Conservation (phyloP, 2,329 filamentous ascomycete species). For the Diaporthe nobilis region DNA sequence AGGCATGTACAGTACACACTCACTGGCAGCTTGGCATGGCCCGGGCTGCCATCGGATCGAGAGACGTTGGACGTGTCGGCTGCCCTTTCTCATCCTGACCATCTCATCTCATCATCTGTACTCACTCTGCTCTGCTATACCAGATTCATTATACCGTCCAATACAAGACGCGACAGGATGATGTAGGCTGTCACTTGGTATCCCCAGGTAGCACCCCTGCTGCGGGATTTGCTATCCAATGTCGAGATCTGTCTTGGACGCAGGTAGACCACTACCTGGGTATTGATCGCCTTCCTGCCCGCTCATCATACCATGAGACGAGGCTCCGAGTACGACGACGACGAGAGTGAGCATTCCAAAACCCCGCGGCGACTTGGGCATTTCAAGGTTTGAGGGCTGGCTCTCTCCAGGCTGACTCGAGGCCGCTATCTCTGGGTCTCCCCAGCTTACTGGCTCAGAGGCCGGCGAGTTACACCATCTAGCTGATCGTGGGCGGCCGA, state of each 20-base stretch:
- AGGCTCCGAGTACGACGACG: conserved; percentile 11
- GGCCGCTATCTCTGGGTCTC: conserved; percentile 11
- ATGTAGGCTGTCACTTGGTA: conserved; percentile 14
- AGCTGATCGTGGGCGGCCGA: conserved; percentile 34
- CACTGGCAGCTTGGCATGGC: conserved; percentile 5
- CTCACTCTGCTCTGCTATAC: neutral
- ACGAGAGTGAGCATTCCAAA: conserved; percentile 10
- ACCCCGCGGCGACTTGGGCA: neutral
- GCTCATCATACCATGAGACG: conserved; percentile 21
- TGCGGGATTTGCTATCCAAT: neutral
- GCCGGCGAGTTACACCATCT: conserved; percentile 38
- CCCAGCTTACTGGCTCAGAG: conserved; percentile 15
- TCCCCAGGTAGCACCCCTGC: conserved; percentile 18
- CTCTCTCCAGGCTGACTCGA: conserved; percentile 20
- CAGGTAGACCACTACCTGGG: neutral
- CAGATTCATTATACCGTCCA: neutral
- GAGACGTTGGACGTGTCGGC: conserved; percentile 27
- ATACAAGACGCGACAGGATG: neutral
- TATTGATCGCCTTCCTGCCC: conserved; percentile 4
- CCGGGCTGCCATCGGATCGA: conserved; percentile 18
- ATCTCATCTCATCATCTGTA: conserved; percentile 16
- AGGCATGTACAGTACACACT: neutral
- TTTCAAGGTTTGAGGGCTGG: neutral
- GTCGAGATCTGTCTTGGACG: neutral
- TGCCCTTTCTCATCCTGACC: conserved; percentile 5